Evolutionary conservation across 1,284 basidiomycete species (phyloP).

Genomic region (Heterobasidion irregulare): DNA sequence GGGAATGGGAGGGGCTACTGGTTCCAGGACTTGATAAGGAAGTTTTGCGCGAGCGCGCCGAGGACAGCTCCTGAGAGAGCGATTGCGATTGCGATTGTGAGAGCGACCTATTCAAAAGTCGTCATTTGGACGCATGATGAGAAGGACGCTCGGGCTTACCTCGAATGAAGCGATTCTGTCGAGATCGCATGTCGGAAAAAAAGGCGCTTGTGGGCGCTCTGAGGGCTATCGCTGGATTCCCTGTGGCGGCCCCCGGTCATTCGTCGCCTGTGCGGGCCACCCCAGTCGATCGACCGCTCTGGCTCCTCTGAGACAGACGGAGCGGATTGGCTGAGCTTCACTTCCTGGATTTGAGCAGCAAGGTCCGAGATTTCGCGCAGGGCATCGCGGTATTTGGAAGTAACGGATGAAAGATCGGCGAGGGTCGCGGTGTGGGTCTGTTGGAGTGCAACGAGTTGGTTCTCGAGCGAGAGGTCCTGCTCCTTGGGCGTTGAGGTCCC

Average conservation of each 20-base stretch:
- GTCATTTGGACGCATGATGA: constrained; percentile 10
- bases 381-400: constrained; percentile 82
- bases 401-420: constrained; percentile 69
- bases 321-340: constrained; percentile 43
- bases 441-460: constrained; percentile 58
- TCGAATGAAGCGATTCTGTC: constrained; percentile 75
- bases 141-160: constrained; percentile 31
- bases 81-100: constrained; percentile 87
- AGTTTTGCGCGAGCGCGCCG: constrained; percentile 76
- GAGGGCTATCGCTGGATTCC: constrained; percentile 43
- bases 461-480: constrained; percentile 33
- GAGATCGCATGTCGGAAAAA: constrained; percentile 81
- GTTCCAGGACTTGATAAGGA: constrained; percentile 68
- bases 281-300: constrained; percentile 39
- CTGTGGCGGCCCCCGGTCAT: constrained; percentile 37
- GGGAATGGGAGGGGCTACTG: constrained; percentile 46
- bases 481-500: constrained; percentile 24
- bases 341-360: constrained; percentile 75
- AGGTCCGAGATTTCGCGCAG: constrained; percentile 83
- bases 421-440: constrained; percentile 75
- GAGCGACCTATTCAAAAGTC: constrained; percentile 49
- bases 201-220: constrained; percentile 50
- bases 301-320: constrained; percentile 38
- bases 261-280: constrained; percentile 37
- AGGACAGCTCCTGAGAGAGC: constrained; percentile 93